Evolutionary conservation across 2,329 filamentous ascomycete genomes (phyloP), one percentile per base, ranked within the genome.

Genomic region (Claviceps cyperi): DNA sequence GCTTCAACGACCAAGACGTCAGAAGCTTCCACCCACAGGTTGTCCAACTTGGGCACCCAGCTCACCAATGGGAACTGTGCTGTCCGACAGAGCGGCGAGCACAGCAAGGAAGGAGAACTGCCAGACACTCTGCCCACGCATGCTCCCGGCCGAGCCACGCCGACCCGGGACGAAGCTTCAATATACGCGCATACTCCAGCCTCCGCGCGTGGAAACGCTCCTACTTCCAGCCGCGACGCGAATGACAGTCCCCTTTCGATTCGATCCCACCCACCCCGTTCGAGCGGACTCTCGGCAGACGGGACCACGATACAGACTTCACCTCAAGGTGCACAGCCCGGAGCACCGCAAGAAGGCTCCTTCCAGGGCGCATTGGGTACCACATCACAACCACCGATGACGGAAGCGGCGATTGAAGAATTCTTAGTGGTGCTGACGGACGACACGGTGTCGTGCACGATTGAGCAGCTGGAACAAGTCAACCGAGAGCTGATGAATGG

Each of bases 401-500:
- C 73, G 32, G 71, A 76, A 13, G 60, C 60, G 0, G 71, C 76
- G 32, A 69, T 88, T 22, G 64, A 70, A 2, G 63, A 69, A 6
- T 75, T 94, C 50, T 73, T 88, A 51, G 63, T 72, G 0, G 72
- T 79, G 38, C 69, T 95, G 36, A 81, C 83, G 0, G 68, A 76
- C 28, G 72, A 75, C 43, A 91, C 86, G 2, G 82, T 79, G 19
- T 87, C 86, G 1, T 86, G 86, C 64, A 86, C 83, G 0, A 86
- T 98, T 48, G 92, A 98, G 68, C 91, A 98, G 65, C 71, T 98
- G 19, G 91, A 97, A 71, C 91, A 97, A 66, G 83, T 96, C 63
- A 90, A 90, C 64, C 83, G 89, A 7, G 81, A 84, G 56, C 71
- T 97, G 55, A 97, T 97, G 91, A 85, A 91, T 53, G 80, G 83